phyloP scores from a whole-genome alignment of 2,329 filamentous ascomycete genomes.

The Leptographium lundbergii region DNA sequence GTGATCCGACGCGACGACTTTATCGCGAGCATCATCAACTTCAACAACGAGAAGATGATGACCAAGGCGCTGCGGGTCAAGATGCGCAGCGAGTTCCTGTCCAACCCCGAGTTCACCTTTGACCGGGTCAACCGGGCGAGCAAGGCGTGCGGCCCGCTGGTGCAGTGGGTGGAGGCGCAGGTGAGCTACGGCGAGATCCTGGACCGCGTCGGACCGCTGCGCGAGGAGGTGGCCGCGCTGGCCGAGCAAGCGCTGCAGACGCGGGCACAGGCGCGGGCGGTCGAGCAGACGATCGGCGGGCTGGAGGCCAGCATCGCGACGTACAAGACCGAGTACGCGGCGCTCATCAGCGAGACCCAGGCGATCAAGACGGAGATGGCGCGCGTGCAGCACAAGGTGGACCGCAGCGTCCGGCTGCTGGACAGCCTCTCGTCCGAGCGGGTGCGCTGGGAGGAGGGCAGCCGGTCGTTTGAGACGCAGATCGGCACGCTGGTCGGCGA shows the following conservation, averaged over 20 bases:
- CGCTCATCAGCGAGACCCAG: conserved; percentile 91
- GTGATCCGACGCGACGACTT: conserved; percentile 91
- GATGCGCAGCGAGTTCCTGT: conserved; percentile 88
- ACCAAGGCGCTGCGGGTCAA: conserved; percentile 67
- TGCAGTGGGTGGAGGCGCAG: conserved; percentile 94
- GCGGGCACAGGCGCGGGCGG: conserved; percentile 83
- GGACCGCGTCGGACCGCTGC: conserved; percentile 81
- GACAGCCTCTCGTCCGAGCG: conserved; percentile 93
- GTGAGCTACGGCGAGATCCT: conserved; percentile 97
- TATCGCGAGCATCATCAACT: conserved; percentile 94
- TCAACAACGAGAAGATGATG: conserved; percentile 93
- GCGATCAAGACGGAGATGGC: conserved; percentile 96
- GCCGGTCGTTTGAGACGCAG: conserved; percentile 95
- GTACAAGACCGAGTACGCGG: conserved; percentile 93
- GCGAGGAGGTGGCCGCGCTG: conserved; percentile 76
- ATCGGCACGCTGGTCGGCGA: conserved; percentile 95
- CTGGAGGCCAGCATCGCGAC: conserved; percentile 85
- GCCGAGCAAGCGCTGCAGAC: conserved; percentile 85
- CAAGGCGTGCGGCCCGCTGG: conserved; percentile 90
- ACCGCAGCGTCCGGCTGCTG: conserved; percentile 84
- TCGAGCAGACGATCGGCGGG: conserved; percentile 71
- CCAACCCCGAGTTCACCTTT: conserved; percentile 89
- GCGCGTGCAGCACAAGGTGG: conserved; percentile 93
- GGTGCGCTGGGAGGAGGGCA: conserved; percentile 88
- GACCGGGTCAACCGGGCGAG: conserved; percentile 93